Percentiles rank a stretch among this genome's conserved stretches.
phyloP scores from a whole-genome alignment of 257 asterid species.

The Petrea volubilis region DNA sequence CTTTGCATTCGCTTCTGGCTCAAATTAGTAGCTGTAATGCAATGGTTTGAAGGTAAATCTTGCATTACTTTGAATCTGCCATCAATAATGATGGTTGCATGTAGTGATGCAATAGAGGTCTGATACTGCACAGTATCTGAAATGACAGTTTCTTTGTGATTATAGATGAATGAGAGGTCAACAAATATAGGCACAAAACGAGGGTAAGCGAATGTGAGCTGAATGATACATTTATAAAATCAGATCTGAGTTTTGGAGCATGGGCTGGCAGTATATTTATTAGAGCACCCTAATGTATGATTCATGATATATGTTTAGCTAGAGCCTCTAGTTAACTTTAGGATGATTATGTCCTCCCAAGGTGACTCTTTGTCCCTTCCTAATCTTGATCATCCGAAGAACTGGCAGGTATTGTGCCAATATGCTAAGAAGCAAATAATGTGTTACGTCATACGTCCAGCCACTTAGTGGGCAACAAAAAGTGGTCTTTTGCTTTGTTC shows the following conservation, averaged over 20 bases:
- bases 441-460: not conserved
- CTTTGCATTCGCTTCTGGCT: too few relatives aligned
- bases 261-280: not conserved
- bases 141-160: not conserved
- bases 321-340: conserved; percentile 6
- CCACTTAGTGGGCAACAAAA: not conserved
- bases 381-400: not conserved
- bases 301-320: not conserved
- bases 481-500: not conserved
- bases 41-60: not conserved
- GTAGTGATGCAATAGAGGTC: not conserved
- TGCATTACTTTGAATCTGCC: not conserved
- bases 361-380: not conserved
- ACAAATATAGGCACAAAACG: not conserved
- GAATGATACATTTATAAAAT: not conserved
- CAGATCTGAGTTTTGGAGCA: not conserved
- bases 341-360: not conserved
- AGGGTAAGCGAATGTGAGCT: not conserved
- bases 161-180: not conserved
- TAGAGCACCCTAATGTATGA: not conserved
- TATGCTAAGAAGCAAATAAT: not conserved
- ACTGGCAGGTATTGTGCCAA: not conserved
- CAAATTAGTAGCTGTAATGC: not conserved
- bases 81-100: not conserved
- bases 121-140: not conserved